Conservation (phyloP, 345 rosid genomes). For the Eucalyptus sideroxylon region DNA sequence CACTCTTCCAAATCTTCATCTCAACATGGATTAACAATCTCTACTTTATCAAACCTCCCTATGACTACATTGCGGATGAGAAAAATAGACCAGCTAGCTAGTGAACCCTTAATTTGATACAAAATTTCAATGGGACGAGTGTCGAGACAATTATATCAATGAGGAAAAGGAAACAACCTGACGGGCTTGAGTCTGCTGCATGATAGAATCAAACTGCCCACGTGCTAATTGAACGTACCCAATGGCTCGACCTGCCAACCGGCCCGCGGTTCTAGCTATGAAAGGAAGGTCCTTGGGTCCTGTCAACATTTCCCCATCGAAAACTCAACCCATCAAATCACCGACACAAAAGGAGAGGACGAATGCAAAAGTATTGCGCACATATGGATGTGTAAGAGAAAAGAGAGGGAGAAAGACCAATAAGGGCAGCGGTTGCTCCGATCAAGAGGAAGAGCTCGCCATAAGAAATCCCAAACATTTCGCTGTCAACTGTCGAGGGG, state of each 20-base stretch:
- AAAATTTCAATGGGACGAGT: neutral
- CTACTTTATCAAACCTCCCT: neutral
- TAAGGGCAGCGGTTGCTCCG: conserved; percentile 58
- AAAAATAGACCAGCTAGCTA: neutral
- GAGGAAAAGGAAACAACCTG: conserved; percentile 31
- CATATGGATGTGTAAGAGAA: neutral
- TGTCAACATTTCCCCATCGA: neutral
- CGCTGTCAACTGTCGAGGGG: neutral
- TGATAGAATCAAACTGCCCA: conserved; percentile 66
- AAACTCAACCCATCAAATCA: neutral
- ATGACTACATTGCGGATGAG: neutral
- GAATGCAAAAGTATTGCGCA: neutral
- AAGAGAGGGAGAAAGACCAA: conserved; percentile 19
- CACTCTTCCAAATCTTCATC: neutral
- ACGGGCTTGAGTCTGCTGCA: conserved; percentile 88
- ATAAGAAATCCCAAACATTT: conserved; percentile 57
- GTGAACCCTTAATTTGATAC: neutral
- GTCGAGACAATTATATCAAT: neutral
- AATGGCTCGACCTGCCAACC: conserved; percentile 67
- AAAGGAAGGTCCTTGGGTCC: conserved; percentile 82
- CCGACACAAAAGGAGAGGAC: neutral
- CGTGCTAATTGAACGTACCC: conserved; percentile 84
- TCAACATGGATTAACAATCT: neutral
- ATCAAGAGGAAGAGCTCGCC: conserved; percentile 57
- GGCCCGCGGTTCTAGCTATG: conserved; percentile 69